Conservation (phyloP, 805 yeast genomes). For the Yamadazyma sp. region DNA sequence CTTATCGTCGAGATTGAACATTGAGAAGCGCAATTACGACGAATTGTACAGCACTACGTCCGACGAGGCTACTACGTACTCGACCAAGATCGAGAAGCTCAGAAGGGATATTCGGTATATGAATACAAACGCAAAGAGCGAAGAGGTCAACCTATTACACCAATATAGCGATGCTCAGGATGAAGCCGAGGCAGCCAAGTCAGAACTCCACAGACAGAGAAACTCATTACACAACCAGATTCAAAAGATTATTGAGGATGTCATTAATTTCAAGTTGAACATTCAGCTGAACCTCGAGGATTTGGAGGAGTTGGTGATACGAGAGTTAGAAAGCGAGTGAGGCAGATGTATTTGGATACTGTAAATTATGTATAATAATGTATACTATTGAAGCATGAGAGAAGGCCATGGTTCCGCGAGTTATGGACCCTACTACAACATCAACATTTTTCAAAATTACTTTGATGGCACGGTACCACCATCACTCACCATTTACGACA, state of each 20-base stretch:
- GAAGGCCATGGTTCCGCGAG: no score
- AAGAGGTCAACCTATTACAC: conserved; percentile 46
- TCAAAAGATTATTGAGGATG: conserved; percentile 56
- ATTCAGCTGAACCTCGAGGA: conserved; percentile 66
- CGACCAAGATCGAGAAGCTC: conserved; percentile 64
- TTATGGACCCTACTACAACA: no score
- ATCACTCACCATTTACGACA: no score
- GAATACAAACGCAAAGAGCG: conserved; percentile 49
- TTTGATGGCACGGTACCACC: no score
- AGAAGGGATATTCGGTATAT: conserved; percentile 56
- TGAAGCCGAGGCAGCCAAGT: conserved; percentile 51
- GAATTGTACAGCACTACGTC: conserved; percentile 55
- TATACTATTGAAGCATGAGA: conserved; percentile 13
- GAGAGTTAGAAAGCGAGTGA: conserved; percentile 21
- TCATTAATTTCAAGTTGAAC: conserved; percentile 63
- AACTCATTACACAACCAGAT: conserved; percentile 52
- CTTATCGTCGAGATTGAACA: conserved; percentile 55
- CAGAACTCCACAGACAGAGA: conserved; percentile 47
- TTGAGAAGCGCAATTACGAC: conserved; percentile 53
- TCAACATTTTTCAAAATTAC: no score
- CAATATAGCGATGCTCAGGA: conserved; percentile 50
- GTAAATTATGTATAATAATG: conserved; percentile 9
- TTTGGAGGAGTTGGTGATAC: conserved; percentile 45
- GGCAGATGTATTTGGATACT: conserved; percentile 1
- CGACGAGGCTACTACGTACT: conserved; percentile 51